Conservation (phyloP, 441 rosid species). For the Adansonia madagascariensis region DNA sequence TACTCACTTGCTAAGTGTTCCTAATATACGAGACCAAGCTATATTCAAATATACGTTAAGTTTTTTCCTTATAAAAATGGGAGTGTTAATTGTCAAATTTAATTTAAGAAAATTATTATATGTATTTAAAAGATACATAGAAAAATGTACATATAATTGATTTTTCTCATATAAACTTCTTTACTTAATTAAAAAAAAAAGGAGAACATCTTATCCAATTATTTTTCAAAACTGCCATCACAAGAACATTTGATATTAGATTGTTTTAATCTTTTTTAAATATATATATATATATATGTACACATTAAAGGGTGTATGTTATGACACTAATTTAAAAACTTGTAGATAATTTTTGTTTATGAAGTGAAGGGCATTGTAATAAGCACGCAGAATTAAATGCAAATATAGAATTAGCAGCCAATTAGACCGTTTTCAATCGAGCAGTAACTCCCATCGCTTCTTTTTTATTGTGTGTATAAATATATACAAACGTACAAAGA, state of each 20-base stretch:
- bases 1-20: neutral
- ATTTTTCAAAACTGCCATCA: too few species aligned
- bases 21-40: neutral
- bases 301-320: neutral
- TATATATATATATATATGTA: too few species aligned
- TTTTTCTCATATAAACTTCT: too few species aligned
- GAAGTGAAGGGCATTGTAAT: neutral
- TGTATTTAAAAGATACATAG: too few species aligned
- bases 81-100: neutral
- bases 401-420: neutral
- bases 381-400: neutral
- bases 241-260: too few species aligned
- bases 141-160: too few species aligned
- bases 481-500: neutral
- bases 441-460: neutral
- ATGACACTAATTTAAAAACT: too few species aligned
- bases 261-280: too few species aligned
- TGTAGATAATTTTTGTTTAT: neutral
- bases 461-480: neutral
- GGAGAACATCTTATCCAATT: too few species aligned
- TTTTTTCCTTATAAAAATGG: neutral
- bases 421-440: neutral
- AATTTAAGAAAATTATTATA: neutral
- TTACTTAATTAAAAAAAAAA: too few species aligned
- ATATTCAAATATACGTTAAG: too few species aligned